Base-by-base conservation (phyloP, 371 early-diverging fungal species). In the Mucor irregularis region DNA sequence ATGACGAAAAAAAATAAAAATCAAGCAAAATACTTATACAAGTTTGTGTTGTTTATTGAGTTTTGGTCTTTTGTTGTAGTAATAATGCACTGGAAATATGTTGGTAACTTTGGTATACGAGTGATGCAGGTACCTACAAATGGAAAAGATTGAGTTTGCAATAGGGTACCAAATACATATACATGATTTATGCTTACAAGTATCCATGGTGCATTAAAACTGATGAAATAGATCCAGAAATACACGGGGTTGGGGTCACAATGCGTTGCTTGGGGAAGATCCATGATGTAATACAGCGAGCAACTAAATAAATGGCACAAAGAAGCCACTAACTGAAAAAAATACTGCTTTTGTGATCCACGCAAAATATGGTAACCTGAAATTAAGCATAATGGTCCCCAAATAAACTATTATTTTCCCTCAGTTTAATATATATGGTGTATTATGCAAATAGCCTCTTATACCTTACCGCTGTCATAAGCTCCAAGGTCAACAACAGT, bases 401-500 rank as follows among this genome's bases (percentile, higher is more conserved):
- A 85, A 19, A 88, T 70, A 58, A 82, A 81, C 89, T 85, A n/a
- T n/a, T n/a, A n/a, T n/a, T n/a, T n/a, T n/a, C n/a, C n/a, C n/a
- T n/a, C n/a, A n/a, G n/a, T n/a, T n/a, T n/a, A n/a, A n/a, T n/a
- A n/a, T n/a, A n/a, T n/a, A n/a, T n/a, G n/a, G n/a, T n/a, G n/a
- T n/a, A n/a, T n/a, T n/a, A n/a, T n/a, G n/a, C n/a, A n/a, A n/a
- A n/a, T n/a, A n/a, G n/a, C n/a, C n/a, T 21, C 13, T 37, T 14
- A 8, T 10, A 14, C 21, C 78, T 74, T 78, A 92, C 90, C 19
- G 90, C 90, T 16, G 97, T 95, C 48, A 95, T 85, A n/a, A 76
- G 73, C 74, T 96, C 97, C 80, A 95, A 85, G 45, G 85, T 75
- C 28, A 89, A 61, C 5, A 94, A 86, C 51, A 90, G 85, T 8